phyloP scores from a whole-genome alignment of 2,329 filamentous ascomycete genomes.

The Alternaria panax region DNA sequence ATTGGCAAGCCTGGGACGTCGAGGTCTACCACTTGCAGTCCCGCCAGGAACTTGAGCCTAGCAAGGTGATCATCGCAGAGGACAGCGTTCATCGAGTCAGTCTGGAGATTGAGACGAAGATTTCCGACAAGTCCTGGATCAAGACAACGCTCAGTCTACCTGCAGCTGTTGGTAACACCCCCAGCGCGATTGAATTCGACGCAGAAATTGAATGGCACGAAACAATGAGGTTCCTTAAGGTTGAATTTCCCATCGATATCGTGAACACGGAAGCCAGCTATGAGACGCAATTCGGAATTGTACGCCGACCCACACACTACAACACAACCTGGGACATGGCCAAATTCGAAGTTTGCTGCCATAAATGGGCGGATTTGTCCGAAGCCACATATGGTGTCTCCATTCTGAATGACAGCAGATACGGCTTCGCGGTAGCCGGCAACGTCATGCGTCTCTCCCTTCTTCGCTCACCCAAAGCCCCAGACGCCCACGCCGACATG shows the following conservation, averaged over 20 bases:
- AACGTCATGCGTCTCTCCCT: conserved; percentile 89
- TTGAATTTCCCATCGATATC: conserved; percentile 94
- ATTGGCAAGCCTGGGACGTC: conserved; percentile 98
- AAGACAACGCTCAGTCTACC: conserved; percentile 84
- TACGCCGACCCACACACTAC: conserved; percentile 92
- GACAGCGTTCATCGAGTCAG: conserved; percentile 77
- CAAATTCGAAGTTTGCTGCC: conserved; percentile 95
- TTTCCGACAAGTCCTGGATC: conserved; percentile 85
- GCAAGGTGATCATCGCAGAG: conserved; percentile 75
- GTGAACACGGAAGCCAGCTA: conserved; percentile 92
- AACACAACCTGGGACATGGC: conserved; percentile 99
- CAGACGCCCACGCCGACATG: conserved; percentile 94
- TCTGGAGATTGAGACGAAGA: conserved; percentile 82
- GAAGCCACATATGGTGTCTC: conserved; percentile 90
- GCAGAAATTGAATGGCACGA: conserved; percentile 97
- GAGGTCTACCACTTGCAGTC: conserved; percentile 95
- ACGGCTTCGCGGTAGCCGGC: conserved; percentile 89
- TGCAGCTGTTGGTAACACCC: conserved; percentile 69
- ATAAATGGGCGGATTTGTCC: conserved; percentile 91
- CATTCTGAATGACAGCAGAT: conserved; percentile 94
- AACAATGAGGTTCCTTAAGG: conserved; percentile 97
- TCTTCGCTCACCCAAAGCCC: conserved; percentile 87
- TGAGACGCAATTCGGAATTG: conserved; percentile 91
- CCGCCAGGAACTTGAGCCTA: conserved; percentile 74
- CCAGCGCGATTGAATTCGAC: conserved; percentile 77